These are phyloP conservation scores for Beauveria varroae DNA, from an alignment of 2,329 filamentous ascomycete species.

Conservation along the genomic window DNA sequence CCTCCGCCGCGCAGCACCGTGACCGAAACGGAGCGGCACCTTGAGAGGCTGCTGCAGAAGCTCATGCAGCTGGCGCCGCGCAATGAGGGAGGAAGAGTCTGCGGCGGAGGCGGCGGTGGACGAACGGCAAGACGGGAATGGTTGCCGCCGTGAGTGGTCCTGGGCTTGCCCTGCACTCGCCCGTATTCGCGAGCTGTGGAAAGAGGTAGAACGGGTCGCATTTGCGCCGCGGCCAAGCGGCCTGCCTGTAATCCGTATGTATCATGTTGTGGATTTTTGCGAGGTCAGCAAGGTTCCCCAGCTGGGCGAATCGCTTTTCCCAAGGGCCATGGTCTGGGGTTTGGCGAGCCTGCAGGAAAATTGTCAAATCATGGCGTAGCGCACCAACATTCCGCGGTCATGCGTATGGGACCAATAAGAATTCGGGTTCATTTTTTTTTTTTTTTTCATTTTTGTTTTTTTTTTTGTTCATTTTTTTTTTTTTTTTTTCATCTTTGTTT, in stretches of 20 bases:
- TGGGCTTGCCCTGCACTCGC: constrained; percentile 5
- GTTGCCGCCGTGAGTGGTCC: neutral
- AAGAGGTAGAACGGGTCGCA: constrained; percentile 12
- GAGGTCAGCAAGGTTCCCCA: constrained; percentile 35
- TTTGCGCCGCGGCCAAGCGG: constrained; percentile 21
- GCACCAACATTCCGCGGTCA: constrained; percentile 49
- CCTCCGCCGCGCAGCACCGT: constrained; percentile 32
- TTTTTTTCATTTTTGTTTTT: too few relatives aligned
- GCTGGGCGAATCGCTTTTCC: constrained; percentile 25
- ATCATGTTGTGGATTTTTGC: constrained; percentile 50
- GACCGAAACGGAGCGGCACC: constrained; percentile 8
- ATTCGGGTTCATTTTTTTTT: too few relatives aligned
- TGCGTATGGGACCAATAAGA: constrained; percentile 26
- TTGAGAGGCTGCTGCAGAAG: neutral
- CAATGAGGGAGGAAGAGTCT: neutral
- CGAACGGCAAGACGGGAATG: neutral
- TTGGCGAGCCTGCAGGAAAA: constrained; percentile 39
- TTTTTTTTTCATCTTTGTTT: too few relatives aligned
- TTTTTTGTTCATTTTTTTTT: neutral
- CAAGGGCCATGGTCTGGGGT: constrained; percentile 47
- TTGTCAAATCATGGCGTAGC: constrained; percentile 44
- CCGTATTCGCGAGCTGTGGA: neutral
- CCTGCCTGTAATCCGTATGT: constrained; percentile 16
- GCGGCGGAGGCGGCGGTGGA: too few relatives aligned
- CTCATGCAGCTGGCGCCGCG: neutral